These are phyloP conservation scores for Annulohypoxylon moriforme DNA, from an alignment of 495 filamentous ascomycete species.

Conservation along the genomic window DNA sequence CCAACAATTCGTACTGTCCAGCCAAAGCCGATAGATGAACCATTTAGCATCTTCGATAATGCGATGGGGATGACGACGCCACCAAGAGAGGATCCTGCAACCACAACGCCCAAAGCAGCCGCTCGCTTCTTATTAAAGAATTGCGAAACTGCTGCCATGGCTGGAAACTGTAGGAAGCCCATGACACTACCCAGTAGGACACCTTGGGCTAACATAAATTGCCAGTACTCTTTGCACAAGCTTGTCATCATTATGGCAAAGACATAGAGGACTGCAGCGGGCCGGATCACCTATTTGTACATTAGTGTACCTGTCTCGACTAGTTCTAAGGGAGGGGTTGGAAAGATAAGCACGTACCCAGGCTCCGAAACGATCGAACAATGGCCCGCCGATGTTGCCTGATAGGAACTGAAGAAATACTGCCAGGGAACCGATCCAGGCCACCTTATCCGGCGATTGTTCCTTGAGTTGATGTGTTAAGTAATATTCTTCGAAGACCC, in stretches of 20 bases:
- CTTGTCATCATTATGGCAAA: slow-evolving; percentile 66
- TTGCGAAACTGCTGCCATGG: slow-evolving; percentile 63
- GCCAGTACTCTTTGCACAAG: slow-evolving; percentile 68
- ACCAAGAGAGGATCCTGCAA: slow-evolving; percentile 68
- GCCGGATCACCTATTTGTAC: slow-evolving; percentile 53
- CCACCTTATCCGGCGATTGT: slow-evolving; percentile 61
- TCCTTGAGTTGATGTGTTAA: slow-evolving; percentile 58
- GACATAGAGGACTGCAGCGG: slow-evolving; percentile 52
- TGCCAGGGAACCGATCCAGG: slow-evolving; percentile 70
- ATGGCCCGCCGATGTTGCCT: slow-evolving; percentile 59
- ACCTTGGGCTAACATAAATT: slow-evolving; percentile 72
- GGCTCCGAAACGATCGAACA: slow-evolving; percentile 65
- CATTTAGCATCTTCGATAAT: slow-evolving; percentile 56
- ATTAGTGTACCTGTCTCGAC: background rate
- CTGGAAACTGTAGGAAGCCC: slow-evolving; percentile 62
- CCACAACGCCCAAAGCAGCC: slow-evolving; percentile 64
- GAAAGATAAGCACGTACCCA: slow-evolving; percentile 47
- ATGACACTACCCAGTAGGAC: slow-evolving; percentile 64
- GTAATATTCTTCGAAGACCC: slow-evolving; percentile 73
- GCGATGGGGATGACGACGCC: slow-evolving; percentile 65
- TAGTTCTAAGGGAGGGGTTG: background rate
- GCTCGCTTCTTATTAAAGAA: slow-evolving; percentile 66
- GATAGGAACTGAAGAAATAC: slow-evolving; percentile 61
- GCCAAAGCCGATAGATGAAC: slow-evolving; percentile 61
- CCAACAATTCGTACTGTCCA: slow-evolving; percentile 70